Evolutionary conservation across 129 eudicot genomes (phyloP), one percentile per base, ranked within the genome.

Genomic region (Flaveria robusta): DNA sequence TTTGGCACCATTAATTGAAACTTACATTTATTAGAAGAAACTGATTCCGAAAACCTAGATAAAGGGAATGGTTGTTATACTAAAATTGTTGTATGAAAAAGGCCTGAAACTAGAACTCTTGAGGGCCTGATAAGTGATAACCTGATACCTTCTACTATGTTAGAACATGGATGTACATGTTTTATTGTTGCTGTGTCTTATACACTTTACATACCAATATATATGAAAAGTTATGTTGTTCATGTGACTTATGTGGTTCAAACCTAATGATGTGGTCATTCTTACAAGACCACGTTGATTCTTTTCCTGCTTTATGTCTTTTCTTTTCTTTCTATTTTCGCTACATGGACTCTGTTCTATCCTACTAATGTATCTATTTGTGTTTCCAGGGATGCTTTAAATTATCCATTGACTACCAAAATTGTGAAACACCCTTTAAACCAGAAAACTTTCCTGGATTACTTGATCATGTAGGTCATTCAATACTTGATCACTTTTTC

Each of bases 351-450:
- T 50, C 20, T 50, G 58, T n/a, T 51, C 23, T 51, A 51, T 51
- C 58, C 23, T 51, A 51, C 58, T 51, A 51, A 51, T n/a, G 23
- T 51, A 50, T 50, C 55, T 50, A 15, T 52, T n/a, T 19, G 3
- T 79, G 66, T 71, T 63, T 74, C 16, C 90, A 94, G 98, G 82
- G 85, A 84, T 87, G 92, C 70, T 91, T 94, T 79, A 56, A 79
- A 7, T 70, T 94, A 59, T 77, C 80, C 41, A 49, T 78, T 66
- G 85, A 81, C 31, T 83, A 84, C 65, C 66, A 77, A 82, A 80
- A 46, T 22, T 83, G 83, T 59, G 89, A 82, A 73, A 79, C 84
- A 56, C 54, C 62, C 13, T 55, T 29, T 20, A 50, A 82, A 63
- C 89, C 86, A 4, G 75, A 78, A 59, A 84, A 65, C 3, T 87